Evolutionary conservation across 2,329 filamentous ascomycete genomes (phyloP), one percentile per base, ranked within the genome.

Genomic region (Nakataea oryzae): DNA sequence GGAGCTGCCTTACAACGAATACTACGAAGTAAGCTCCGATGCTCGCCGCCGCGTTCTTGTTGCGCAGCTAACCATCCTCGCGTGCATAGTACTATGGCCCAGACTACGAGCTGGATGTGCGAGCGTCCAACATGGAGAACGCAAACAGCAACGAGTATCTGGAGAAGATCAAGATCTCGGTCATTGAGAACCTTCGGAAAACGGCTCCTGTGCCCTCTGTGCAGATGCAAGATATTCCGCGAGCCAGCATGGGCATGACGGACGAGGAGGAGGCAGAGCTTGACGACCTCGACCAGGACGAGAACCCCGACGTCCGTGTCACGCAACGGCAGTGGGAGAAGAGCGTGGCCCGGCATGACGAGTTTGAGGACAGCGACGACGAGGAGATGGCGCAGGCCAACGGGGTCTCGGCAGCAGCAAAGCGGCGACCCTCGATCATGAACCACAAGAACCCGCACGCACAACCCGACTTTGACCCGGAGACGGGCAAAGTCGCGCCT

Each of bases 1-100:
- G 6, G 87, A 90, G n/a, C 81, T 97, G 54, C 93, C 93, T 0
- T 97, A 92, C 74, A 97, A 96, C 66, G 93, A 97, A 78, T 97
- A 97, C 74, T 97, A 97, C 72, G 85, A 87, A 72, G 85, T 86
- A 74, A 70, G 75, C 69, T 28, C 79, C 79, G 59, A 5, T n/a
- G 28, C 2, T 8, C 3, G n/a, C 32, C 41, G 2, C 24, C 21
- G 7, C 28, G 5, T 9, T 6, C 12, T 61, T 14, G 1, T 26
- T 2, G 14, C 14, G 26, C 12, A 17, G 24, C 54, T 61, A 30
- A 57, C 41, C 14, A 30, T 55, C 12, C 9, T 11, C 13, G 13
- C n/a, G 56, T 17, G 79, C 26, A 3, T 77, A 95, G 81, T 96
- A 96, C 71, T 99, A 97, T 73, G 91, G 90, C 17, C 90, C 90